Evolutionary conservation across 2,329 filamentous ascomycete genomes (phyloP).

Genomic region (Lojkania enalia): DNA sequence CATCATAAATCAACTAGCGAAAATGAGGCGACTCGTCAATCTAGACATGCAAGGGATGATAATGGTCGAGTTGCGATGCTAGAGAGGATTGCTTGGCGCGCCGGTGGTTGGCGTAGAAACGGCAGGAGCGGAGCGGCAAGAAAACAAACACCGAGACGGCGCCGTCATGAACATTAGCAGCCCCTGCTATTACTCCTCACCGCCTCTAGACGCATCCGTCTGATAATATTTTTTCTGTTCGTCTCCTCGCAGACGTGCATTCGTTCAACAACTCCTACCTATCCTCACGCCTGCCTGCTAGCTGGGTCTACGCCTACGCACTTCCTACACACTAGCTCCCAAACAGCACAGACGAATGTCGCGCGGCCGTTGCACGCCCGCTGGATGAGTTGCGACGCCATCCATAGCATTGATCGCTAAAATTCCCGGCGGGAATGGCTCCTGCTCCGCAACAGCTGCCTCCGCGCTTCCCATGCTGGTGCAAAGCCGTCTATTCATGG

Average conservation of each 20-base stretch:
- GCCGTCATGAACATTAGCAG: background rate
- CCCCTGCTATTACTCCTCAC: conserved; percentile 3
- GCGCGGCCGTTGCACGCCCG: conserved; percentile 13
- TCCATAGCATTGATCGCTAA: background rate
- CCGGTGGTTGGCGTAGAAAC: background rate
- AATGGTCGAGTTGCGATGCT: background rate
- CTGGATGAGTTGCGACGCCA: conserved; percentile 23
- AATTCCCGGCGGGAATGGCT: conserved; percentile 45
- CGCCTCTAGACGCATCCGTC: background rate
- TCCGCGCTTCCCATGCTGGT: conserved; percentile 86
- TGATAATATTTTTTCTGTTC: background rate
- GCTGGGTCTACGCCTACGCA: background rate
- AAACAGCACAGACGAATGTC: conserved; percentile 23
- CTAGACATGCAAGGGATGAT: no score
- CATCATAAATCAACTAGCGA: no score
- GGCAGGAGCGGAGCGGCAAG: background rate
- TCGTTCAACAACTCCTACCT: no score
- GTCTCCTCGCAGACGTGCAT: background rate
- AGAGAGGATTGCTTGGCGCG: background rate
- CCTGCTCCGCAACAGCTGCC: conserved; percentile 61
- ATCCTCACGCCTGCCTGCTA: conserved; percentile 1
- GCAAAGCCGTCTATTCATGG: conserved; percentile 89
- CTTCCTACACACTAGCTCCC: conserved; percentile 2
- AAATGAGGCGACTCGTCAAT: no score
- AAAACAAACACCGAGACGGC: background rate